Evolutionary conservation across 805 yeast genomes (phyloP).

Genomic region (Kuraishia ogatae): DNA sequence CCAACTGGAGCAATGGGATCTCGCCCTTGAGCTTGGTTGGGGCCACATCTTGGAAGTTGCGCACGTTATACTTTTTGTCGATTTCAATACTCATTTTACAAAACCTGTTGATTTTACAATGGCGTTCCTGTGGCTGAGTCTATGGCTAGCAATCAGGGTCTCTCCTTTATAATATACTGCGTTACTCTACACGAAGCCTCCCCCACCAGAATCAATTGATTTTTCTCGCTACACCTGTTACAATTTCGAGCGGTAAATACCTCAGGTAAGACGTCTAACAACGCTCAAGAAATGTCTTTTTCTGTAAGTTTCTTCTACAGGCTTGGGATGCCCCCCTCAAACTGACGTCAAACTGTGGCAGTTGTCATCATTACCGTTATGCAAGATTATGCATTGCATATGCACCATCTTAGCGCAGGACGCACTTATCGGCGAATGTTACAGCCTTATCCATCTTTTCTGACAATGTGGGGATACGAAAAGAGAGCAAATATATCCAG

Average conservation of each 20-base stretch:
- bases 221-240: background rate
- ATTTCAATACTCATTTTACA: conserved; percentile 1
- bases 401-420: background rate
- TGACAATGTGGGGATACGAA: background rate
- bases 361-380: background rate
- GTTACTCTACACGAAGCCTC: background rate
- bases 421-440: background rate
- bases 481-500: background rate
- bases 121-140: background rate
- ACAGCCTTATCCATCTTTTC: background rate
- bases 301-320: background rate
- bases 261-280: background rate
- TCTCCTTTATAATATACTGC: background rate
- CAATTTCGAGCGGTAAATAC: background rate
- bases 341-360: background rate
- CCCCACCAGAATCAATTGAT: background rate
- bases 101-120: background rate
- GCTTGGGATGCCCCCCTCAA: background rate
- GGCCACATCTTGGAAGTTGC: conserved; percentile 23
- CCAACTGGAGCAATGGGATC: conserved; percentile 18
- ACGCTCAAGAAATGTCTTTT: too few relatives aligned
- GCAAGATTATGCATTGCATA: background rate
- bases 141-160: background rate
- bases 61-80: conserved; percentile 19
- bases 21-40: conserved; percentile 8